phyloP scores from a whole-genome alignment of 1,284 basidiomycete genomes.

The Apiotrichum laibachii region DNA sequence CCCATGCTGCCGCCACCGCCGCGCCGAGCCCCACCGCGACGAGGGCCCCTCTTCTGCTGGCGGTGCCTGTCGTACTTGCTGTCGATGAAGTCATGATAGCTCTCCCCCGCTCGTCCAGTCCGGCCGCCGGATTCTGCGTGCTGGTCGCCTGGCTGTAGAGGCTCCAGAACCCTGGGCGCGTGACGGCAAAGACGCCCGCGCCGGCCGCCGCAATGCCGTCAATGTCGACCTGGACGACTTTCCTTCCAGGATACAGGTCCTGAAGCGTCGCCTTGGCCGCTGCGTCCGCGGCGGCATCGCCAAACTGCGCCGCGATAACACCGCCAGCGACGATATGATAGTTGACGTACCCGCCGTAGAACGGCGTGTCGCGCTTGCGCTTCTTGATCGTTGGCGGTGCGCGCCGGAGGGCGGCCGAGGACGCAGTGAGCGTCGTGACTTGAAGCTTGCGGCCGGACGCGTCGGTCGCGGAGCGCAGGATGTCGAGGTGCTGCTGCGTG shows the following conservation, averaged over 20 bases:
- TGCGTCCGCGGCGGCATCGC: slow-evolving; percentile 2
- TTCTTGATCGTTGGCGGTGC: neutral
- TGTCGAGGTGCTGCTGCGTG: slow-evolving; percentile 5
- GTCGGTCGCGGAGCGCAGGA: slow-evolving; percentile 9
- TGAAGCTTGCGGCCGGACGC: neutral
- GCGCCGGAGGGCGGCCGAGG: neutral
- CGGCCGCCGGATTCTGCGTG: too few relatives aligned
- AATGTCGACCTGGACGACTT: slow-evolving; percentile 7
- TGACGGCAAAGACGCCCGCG: slow-evolving; percentile 1
- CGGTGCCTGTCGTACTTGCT: too few relatives aligned
- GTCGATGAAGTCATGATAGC: too few relatives aligned
- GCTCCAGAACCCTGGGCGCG: too few relatives aligned
- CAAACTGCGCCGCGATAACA: slow-evolving; percentile 8
- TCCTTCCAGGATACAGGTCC: slow-evolving; percentile 1
- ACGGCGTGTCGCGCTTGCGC: slow-evolving; percentile 4
- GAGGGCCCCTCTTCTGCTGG: too few relatives aligned
- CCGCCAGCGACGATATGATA: slow-evolving; percentile 1
- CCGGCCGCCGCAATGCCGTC: slow-evolving; percentile 7
- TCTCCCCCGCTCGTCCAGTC: too few relatives aligned
- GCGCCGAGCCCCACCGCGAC: too few relatives aligned
- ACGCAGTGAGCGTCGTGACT: slow-evolving; percentile 3
- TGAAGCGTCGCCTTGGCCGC: neutral
- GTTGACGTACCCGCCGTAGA: slow-evolving; percentile 22
- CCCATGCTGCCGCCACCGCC: too few relatives aligned
- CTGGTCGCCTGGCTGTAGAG: too few relatives aligned